These are phyloP conservation scores for Marvania coccoides DNA, from an alignment of 139 green algal species.

Conservation along the genomic window DNA sequence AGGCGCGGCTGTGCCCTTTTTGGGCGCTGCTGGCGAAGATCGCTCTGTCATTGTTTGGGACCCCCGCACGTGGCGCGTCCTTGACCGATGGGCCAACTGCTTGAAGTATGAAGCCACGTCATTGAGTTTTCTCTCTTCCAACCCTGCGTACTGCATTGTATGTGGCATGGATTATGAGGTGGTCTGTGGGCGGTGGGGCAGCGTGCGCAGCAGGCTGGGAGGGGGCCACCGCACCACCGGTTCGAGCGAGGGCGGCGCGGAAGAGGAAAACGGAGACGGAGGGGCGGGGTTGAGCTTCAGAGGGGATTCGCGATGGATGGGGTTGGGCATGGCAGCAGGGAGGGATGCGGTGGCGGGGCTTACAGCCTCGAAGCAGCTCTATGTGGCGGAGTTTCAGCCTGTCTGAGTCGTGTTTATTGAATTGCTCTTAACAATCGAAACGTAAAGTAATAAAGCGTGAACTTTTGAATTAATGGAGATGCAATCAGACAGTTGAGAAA, in stretches of 20 bases:
- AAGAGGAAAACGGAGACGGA: not conserved
- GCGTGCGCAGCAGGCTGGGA: constrained; percentile 15
- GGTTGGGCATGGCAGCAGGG: constrained; percentile 14
- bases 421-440: too few species aligned
- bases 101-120: constrained; percentile 24
- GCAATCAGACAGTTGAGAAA: not conserved
- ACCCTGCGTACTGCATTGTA: constrained; percentile 4
- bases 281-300: constrained; percentile 9
- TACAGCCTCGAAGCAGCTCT: constrained; percentile 14
- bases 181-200: constrained; percentile 21
- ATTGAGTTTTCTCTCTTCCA: constrained; percentile 19
- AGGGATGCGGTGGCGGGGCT: constrained; percentile 19
- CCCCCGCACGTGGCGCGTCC: constrained; percentile 18
- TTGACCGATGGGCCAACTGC: constrained; percentile 26
- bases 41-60: constrained; percentile 22
- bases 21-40: constrained; percentile 19
- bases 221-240: constrained; percentile 16
- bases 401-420: too few species aligned
- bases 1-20: not conserved
- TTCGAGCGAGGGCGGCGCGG: not conserved
- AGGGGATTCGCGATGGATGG: constrained; percentile 22
- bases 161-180: constrained; percentile 28
- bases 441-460: not conserved
- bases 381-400: constrained; percentile 13
- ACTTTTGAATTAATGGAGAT: not conserved